These are phyloP conservation scores for Geum urbanum DNA, from an alignment of 306 rosid species.

Conservation along the genomic window DNA sequence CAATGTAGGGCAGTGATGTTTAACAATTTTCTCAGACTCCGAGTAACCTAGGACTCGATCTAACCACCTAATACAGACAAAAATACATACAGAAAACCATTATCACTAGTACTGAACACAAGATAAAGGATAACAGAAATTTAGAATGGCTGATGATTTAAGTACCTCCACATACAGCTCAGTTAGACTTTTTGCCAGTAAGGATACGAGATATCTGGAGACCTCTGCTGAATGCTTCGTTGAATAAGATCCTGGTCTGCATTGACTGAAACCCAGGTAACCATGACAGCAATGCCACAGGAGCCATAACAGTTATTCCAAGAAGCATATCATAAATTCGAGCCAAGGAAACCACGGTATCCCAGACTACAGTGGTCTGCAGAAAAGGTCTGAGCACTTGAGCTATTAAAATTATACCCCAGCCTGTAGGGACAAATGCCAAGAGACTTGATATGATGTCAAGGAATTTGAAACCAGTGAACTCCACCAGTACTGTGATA, in stretches of 20 bases:
- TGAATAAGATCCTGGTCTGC: slow-evolving; percentile 94
- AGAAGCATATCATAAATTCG: slow-evolving; percentile 74
- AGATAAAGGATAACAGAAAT: background rate
- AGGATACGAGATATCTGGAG: slow-evolving; percentile 90
- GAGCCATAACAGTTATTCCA: slow-evolving; percentile 79
- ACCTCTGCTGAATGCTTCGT: slow-evolving; percentile 96
- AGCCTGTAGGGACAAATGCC: slow-evolving; percentile 91
- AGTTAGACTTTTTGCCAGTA: slow-evolving; percentile 64
- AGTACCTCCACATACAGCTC: slow-evolving; percentile 50
- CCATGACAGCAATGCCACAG: slow-evolving; percentile 85
- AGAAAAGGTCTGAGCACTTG: slow-evolving; percentile 86
- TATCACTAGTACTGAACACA: background rate
- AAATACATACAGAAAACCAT: background rate
- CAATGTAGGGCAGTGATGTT: no score
- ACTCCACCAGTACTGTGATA: slow-evolving; percentile 52
- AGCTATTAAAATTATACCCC: slow-evolving; percentile 88
- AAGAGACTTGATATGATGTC: slow-evolving; percentile 66
- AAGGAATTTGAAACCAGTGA: slow-evolving; percentile 39
- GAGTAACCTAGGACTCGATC: no score
- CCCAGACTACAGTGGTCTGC: slow-evolving; percentile 79
- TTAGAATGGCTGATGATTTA: slow-evolving; percentile 10
- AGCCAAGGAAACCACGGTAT: slow-evolving; percentile 77
- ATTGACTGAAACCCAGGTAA: slow-evolving; percentile 91
- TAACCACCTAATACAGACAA: background rate
- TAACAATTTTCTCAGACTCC: no score